Percentiles rank a stretch among this genome's conserved stretches.
These are phyloP conservation scores for Crepidotus variabilis DNA, from an alignment of 768 basidiomycete species.

Conservation along the genomic window DNA sequence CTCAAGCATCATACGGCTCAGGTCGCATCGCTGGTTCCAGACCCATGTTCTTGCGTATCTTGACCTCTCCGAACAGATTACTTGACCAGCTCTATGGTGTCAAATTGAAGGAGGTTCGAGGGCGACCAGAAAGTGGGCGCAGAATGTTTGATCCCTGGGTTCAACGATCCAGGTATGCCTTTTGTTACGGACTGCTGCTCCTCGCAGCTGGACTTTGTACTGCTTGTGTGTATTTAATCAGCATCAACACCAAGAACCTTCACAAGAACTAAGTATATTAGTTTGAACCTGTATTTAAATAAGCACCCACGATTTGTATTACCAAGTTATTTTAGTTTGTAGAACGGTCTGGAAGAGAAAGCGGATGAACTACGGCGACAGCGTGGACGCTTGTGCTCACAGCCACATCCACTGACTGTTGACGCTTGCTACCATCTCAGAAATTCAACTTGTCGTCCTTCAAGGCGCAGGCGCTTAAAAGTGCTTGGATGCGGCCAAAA, in stretches of 20 bases:
- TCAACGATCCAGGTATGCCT: constrained; percentile 54
- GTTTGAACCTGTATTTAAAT: background rate
- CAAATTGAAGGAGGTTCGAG: constrained; percentile 37
- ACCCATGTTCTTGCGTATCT: constrained; percentile 8
- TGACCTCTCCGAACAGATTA: constrained; percentile 40
- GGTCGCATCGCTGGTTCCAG: background rate
- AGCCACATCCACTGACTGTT: constrained; percentile 2
- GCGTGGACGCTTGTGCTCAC: background rate
- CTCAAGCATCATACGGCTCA: constrained; percentile 17
- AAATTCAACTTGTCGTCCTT: too few relatives aligned
- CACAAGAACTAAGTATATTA: background rate
- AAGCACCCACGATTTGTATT: too few relatives aligned
- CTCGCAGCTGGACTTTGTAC: constrained; percentile 34
- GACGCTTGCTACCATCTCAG: background rate
- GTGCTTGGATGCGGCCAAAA: constrained; percentile 1
- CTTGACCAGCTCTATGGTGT: constrained; percentile 43
- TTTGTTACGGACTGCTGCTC: constrained; percentile 48
- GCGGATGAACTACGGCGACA: background rate
- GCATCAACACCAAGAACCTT: constrained; percentile 30
- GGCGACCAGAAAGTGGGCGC: constrained; percentile 39
- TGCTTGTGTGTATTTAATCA: constrained; percentile 38
- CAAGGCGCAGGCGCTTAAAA: constrained; percentile 7
- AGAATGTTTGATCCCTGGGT: constrained; percentile 57
- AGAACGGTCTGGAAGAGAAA: too few relatives aligned
- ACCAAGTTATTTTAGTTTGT: too few relatives aligned